Base-by-base conservation (phyloP, 179 eudicot genomes). In the Silene noctiflora region DNA sequence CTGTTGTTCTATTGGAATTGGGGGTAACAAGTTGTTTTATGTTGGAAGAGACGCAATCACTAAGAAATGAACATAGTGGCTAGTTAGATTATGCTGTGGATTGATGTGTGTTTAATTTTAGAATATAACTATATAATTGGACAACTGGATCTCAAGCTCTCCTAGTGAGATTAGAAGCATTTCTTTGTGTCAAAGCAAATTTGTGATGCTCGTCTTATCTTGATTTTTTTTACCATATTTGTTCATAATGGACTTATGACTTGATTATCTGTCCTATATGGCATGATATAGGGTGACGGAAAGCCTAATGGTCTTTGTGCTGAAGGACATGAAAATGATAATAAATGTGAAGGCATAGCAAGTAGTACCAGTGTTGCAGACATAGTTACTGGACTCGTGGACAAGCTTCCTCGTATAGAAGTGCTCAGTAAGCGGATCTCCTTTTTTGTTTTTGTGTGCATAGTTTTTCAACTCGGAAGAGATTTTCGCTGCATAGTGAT, bases 221-320 rank as follows among this genome's bases (percentile, higher is more conserved):
- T 64, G 46, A n/a, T 42, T 0, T 16, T 62, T 14, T n/a, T 62
- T 51, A 4, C 11, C 55, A 31, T 75, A 33, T 2, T 73, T 13
- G n/a, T n/a, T 51, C 55, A 35, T 42, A 14, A 42, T 68, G 56
- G 24, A 74, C n/a, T 19, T 69, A 69, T 67, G 27, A 19, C 61
- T 20, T 70, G 39, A 29, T 63, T 76, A 25, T 51, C 17, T 13
- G 33, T 66, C 62, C 4, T 51, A n/a, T 17, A 74, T 11, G 16
- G 76, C 81, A 53, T 78, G 58, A 60, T 78, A 16, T 80, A 93
- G 98, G 94, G 88, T 61, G 89, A 87, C 27, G 89, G 83, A 39
- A 87, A 82, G 73, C 19, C 83, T 61, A 84, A 87, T 79, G 89
- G 81, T 66, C 81, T 65, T 60, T 83, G 80, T 75, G 76, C 61